Conservation (phyloP, 2,329 filamentous ascomycete species). For the Botrytis porri region DNA sequence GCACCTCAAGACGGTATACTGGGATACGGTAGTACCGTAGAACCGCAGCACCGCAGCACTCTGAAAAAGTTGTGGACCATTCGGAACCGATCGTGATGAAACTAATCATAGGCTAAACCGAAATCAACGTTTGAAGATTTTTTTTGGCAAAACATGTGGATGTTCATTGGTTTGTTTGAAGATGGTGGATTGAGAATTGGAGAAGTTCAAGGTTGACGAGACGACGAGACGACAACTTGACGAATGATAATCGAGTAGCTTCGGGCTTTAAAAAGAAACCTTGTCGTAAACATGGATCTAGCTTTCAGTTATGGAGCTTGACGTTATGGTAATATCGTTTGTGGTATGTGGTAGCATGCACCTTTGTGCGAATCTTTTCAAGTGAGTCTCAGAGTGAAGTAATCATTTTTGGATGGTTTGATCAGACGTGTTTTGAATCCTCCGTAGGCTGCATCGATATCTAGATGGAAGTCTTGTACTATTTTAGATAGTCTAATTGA, state of each 20-base stretch:
- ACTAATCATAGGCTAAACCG: not conserved
- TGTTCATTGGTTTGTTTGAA: slow-evolving; percentile 3
- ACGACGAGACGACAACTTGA: not conserved
- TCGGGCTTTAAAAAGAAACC: not conserved
- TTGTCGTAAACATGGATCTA: not conserved
- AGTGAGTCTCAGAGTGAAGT: not conserved
- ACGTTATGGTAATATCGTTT: slow-evolving; percentile 6
- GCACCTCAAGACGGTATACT: not conserved
- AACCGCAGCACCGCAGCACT: slow-evolving; percentile 1
- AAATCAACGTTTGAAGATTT: not conserved
- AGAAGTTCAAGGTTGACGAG: slow-evolving; percentile 6
- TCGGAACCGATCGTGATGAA: not conserved
- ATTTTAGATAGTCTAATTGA: not conserved
- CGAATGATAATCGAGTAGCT: not conserved
- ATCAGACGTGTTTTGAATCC: not conserved
- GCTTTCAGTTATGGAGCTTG: not conserved
- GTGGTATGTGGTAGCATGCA: not conserved
- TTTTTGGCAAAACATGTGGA: not conserved
- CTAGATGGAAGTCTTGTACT: not conserved
- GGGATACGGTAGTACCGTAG: not conserved
- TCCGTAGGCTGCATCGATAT: not conserved
- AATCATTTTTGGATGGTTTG: not conserved
- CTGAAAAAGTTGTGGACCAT: not conserved
- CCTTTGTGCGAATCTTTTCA: not conserved
- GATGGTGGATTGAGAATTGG: not conserved